Conservation (phyloP, 352 stramenopile species). For the Pythium brachiatum region DNA sequence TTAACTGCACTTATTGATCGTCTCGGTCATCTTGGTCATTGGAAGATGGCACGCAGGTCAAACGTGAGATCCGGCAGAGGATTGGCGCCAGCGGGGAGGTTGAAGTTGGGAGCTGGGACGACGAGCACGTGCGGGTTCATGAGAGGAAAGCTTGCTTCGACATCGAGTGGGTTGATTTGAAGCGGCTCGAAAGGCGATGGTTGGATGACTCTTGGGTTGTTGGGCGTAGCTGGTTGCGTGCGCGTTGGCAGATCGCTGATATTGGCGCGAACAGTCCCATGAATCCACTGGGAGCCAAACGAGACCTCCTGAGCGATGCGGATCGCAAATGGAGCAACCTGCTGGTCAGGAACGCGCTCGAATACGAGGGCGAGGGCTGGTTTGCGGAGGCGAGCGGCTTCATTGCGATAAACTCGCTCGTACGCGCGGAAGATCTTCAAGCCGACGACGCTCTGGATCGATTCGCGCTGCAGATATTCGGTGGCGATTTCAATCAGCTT, state of each 20-base stretch:
- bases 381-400: background rate
- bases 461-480: background rate
- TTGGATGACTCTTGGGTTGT: background rate
- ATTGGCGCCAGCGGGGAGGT: too few relatives aligned
- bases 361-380: background rate
- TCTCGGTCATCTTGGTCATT: background rate
- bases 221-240: background rate
- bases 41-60: background rate
- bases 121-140: background rate
- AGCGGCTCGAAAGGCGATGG: background rate
- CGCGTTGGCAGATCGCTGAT: background rate
- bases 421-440: background rate
- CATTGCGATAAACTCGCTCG: background rate
- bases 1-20: background rate
- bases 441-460: background rate
- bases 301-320: background rate
- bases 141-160: background rate
- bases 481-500: background rate
- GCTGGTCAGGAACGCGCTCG: background rate
- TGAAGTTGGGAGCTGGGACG: background rate
- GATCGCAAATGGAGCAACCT: background rate
- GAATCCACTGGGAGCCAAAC: background rate
- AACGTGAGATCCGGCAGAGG: background rate
- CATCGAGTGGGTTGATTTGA: background rate
- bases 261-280: background rate